Evolutionary conservation across 208 protist species (phyloP).

Genomic region (Spironucleus salmonicida): DNA sequence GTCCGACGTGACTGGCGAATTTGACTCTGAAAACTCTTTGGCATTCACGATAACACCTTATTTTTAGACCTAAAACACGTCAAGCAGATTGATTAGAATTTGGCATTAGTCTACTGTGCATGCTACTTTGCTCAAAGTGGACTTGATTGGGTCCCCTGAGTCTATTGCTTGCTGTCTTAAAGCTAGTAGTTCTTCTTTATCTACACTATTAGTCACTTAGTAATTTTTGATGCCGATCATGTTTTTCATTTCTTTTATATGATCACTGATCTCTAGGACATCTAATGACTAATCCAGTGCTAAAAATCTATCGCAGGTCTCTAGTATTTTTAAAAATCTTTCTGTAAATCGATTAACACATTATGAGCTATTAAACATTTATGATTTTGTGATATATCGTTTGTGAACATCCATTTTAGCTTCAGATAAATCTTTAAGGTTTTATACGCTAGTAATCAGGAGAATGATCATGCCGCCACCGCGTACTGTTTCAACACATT

Average conservation of each 20-base stretch:
- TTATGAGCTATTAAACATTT: conserved; percentile 41
- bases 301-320: neutral
- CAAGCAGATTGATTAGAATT: neutral
- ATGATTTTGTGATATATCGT: conserved; percentile 52
- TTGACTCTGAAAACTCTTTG: no score
- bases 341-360: conserved; percentile 82
- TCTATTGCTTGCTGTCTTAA: neutral
- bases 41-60: no score
- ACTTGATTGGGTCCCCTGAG: neutral
- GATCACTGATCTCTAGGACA: neutral
- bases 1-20: no score
- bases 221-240: neutral
- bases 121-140: neutral
- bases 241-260: neutral
- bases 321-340: conserved; percentile 64
- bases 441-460: conserved; percentile 80
- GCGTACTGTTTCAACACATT: conserved; percentile 97
- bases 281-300: neutral
- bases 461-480: conserved; percentile 93
- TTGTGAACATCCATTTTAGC: conserved; percentile 90
- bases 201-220: no score
- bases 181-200: neutral
- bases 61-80: no score
- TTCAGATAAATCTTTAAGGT: conserved; percentile 82
- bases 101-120: neutral